Base-by-base conservation (phyloP, 768 basidiomycete genomes). In the Sporobolomyces roseus region DNA sequence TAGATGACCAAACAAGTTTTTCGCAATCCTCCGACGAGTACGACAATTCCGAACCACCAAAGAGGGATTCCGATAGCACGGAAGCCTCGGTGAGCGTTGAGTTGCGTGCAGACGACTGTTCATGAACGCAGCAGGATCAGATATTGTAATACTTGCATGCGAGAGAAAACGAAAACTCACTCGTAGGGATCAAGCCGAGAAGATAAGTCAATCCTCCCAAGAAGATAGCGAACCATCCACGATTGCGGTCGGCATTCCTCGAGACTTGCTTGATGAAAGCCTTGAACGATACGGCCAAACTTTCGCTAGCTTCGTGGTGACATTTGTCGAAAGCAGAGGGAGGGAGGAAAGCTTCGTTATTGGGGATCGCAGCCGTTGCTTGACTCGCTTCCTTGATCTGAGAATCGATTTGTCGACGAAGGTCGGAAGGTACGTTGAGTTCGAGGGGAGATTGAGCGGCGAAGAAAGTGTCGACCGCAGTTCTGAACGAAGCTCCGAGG, bases 381-480 rank as follows among this genome's bases (percentile, higher is more conserved):
- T 30, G 46, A 6, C 21, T 38, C 49, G 58, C 60, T 8, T 36
- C 23, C 2, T 12, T 41, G 55, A 70, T 66, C 43, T 32, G 61
- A 7, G 48, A 29, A 49, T 70, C 69, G 55, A 70, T 35, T 7
- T 65, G 61, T 36, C 69, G 63, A 27, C 69, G 60, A 21, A 70
- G 38, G 61, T 70, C 69, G 54, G 69, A 66, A 10, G 69, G 69
- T 17, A 70, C 63, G 65, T 70, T 70, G 54, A 70, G 33, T 61
- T 70, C 69, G 33, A 70, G 65, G 8, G 69, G 69, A 23, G 61
- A 63, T 17, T 61, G 25, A 7, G 43, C 17, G 5, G 64, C 38
- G 45, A 70, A 70, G 65, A 70, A 70, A 12, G 61, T 66, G 32
- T 65, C 64, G 64, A 52, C 38, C 12, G 64, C 64, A 19, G 64